These are phyloP conservation scores for Mortierella sp. DNA, from an alignment of 371 early-diverging fungal species.

Conservation along the genomic window DNA sequence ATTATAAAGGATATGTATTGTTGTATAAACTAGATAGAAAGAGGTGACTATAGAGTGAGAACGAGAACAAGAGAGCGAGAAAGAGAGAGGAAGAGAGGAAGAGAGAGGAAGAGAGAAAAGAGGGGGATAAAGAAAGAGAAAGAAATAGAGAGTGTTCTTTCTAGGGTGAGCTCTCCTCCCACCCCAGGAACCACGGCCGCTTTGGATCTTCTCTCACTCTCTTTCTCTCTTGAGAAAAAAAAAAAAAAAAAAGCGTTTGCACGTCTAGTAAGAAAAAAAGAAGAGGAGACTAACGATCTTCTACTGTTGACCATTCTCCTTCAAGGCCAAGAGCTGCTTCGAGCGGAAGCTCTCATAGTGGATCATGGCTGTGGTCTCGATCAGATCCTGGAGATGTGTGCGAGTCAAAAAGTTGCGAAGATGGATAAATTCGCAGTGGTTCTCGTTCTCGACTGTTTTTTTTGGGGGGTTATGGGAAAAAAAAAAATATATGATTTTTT, in stretches of 20 bases:
- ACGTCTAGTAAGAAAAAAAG: not conserved
- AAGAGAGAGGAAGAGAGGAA: not conserved
- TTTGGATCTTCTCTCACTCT: not conserved
- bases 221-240: not conserved
- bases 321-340: slow-evolving; percentile 85
- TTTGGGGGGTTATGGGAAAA: not conserved
- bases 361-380: slow-evolving; percentile 87
- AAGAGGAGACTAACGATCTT: slow-evolving; percentile 8
- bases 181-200: too few relatives aligned
- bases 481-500: not conserved
- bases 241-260: not conserved
- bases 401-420: slow-evolving; percentile 87
- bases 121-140: not conserved
- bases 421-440: slow-evolving; percentile 83
- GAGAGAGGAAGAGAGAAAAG: not conserved
- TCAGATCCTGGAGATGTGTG: slow-evolving; percentile 87
- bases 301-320: slow-evolving; percentile 66
- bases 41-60: not conserved
- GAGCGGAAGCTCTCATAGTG: slow-evolving; percentile 95
- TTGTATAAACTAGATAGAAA: not conserved
- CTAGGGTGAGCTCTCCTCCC: not conserved
- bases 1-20: not conserved
- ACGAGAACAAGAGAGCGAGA: not conserved
- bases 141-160: not conserved
- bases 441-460: slow-evolving; percentile 73